Conservation (phyloP, 352 stramenopile species). For the Phytophthora foliorum region DNA sequence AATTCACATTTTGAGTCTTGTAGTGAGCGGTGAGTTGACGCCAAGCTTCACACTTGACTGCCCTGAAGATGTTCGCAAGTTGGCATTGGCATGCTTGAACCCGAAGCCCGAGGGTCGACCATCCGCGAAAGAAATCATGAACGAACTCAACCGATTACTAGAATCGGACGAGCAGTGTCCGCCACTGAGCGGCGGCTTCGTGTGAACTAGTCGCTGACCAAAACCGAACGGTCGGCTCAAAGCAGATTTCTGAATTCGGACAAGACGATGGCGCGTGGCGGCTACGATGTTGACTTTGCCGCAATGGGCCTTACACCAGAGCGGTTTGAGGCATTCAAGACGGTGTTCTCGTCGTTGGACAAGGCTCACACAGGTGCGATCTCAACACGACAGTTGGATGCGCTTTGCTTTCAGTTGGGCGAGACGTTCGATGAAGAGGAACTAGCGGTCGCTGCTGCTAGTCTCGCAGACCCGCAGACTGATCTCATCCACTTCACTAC, state of each 20-base stretch:
- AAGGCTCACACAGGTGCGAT: conserved; percentile 61
- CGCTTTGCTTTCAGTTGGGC: conserved; percentile 67
- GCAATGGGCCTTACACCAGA: conserved; percentile 56
- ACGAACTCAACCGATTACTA: conserved; percentile 31
- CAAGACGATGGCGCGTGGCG: conserved; percentile 24
- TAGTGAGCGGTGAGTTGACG: conserved; percentile 38
- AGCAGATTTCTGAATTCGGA: conserved; percentile 9
- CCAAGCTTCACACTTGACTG: conserved; percentile 33
- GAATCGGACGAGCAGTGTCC: conserved; percentile 15
- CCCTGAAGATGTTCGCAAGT: conserved; percentile 22
- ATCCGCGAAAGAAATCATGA: conserved; percentile 39
- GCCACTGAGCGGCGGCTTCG: not conserved
- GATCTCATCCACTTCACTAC: conserved; percentile 69
- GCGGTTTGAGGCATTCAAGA: conserved; percentile 71
- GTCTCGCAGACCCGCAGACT: conserved; percentile 58
- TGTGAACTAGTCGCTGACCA: conserved; percentile 7
- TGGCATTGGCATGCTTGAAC: conserved; percentile 37
- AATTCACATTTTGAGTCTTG: conserved; percentile 43
- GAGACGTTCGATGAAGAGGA: conserved; percentile 73
- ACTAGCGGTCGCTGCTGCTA: conserved; percentile 52
- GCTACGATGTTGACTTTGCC: conserved; percentile 63
- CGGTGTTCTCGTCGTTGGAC: conserved; percentile 60
- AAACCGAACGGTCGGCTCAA: conserved; percentile 6
- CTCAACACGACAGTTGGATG: conserved; percentile 60
- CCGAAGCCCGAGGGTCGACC: conserved; percentile 37